These are phyloP conservation scores for Kluyveromyces marxianus DNA, from an alignment of 1,139 yeast species.

Conservation along the genomic window DNA sequence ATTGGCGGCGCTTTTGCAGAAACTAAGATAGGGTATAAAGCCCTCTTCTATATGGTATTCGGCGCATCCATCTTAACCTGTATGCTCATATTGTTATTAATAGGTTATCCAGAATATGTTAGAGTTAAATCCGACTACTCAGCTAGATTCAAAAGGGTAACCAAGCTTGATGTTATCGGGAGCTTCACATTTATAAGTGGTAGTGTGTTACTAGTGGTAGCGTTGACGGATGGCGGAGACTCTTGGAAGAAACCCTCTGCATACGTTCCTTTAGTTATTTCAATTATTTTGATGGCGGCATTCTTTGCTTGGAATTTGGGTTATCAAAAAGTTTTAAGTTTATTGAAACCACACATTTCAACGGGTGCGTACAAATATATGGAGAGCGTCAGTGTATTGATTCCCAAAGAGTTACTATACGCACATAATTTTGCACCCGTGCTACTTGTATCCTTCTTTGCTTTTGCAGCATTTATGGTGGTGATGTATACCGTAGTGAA, in stretches of 20 bases:
- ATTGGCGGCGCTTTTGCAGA: conserved; percentile 34
- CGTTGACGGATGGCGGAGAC: conserved; percentile 33
- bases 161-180: conserved; percentile 26
- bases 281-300: conserved; percentile 11
- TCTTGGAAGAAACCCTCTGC: conserved; percentile 30
- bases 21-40: conserved; percentile 29
- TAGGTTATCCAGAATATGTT: conserved; percentile 1
- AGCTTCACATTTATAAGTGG: conserved; percentile 26
- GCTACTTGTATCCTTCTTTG: conserved; percentile 8
- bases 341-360: conserved; percentile 1
- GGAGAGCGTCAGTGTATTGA: conserved; percentile 13
- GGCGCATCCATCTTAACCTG: conserved; percentile 10
- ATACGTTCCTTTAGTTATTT: conserved; percentile 23
- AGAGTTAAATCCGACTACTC: conserved; percentile 15
- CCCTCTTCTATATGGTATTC: conserved; percentile 29
- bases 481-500: conserved; percentile 11
- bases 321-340: conserved; percentile 4
- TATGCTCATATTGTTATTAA: background rate
- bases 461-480: conserved; percentile 11
- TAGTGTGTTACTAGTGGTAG: conserved; percentile 27
- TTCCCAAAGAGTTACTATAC: conserved; percentile 17
- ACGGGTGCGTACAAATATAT: conserved; percentile 8
- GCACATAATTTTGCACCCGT: conserved; percentile 17
- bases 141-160: conserved; percentile 10
- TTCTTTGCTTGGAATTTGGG: conserved; percentile 14